A percentile compares a stretch with the other conserved stretches of the same genome.
Evolutionary conservation across 768 basidiomycete genomes (phyloP).

Genomic region (Scleroderma bovista): DNA sequence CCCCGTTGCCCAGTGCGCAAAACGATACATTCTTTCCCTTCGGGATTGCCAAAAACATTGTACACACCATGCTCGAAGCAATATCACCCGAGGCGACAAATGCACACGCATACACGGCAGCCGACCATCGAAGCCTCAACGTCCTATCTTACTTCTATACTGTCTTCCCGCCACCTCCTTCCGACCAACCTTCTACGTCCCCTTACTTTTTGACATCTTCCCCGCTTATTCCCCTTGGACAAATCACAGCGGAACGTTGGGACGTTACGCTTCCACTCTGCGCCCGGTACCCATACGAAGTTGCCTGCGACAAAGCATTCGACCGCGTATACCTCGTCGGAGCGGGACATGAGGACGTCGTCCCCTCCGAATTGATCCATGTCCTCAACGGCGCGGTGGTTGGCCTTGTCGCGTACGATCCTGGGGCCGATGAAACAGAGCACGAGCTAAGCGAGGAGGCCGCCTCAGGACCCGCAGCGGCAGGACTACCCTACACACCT

Average conservation of each 20-base stretch:
- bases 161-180: conserved; percentile 28
- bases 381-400: conserved; percentile 82
- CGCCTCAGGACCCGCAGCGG: neutral
- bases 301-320: conserved; percentile 52
- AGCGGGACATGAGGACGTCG: conserved; percentile 74
- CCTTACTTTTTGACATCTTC: neutral
- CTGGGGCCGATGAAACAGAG: neutral
- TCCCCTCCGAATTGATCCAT: conserved; percentile 56
- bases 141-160: conserved; percentile 78
- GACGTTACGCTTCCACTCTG: conserved; percentile 62
- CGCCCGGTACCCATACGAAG: conserved; percentile 64
- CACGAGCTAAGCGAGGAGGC: neutral
- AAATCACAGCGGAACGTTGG: conserved; percentile 51
- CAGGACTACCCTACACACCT: conserved; percentile 53
- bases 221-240: conserved; percentile 14
- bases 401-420: conserved; percentile 56
- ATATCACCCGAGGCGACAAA: conserved; percentile 34
- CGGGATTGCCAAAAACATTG: neutral
- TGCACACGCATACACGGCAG: conserved; percentile 32
- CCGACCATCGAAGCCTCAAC: conserved; percentile 67
- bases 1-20: conserved; percentile 6
- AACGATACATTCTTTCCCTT: neutral
- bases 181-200: conserved; percentile 12
- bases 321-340: conserved; percentile 66
- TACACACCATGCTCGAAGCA: conserved; percentile 30